Evolutionary conservation across 148 eudicot species (phyloP).

Genomic region (Fagopyrum esculentum): DNA sequence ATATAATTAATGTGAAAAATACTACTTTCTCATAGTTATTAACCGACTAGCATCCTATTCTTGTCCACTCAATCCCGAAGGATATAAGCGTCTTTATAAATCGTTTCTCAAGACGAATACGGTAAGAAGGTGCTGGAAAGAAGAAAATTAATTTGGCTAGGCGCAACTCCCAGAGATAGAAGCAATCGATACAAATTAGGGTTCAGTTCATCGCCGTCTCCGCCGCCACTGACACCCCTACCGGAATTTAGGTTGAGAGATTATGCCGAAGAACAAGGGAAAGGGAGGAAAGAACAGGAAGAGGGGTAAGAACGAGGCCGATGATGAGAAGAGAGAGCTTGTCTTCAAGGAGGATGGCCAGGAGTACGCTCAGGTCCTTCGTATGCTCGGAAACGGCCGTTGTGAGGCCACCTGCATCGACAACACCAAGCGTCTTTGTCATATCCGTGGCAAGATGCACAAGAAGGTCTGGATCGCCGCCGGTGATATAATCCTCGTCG

Average conservation of each 20-base stretch:
- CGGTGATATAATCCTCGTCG: constrained; percentile 78
- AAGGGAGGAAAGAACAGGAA: constrained; percentile 49
- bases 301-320: constrained; percentile 14
- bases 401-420: constrained; percentile 81
- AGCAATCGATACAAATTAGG: neutral
- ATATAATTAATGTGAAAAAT: too few species aligned
- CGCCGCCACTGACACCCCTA: neutral
- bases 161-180: neutral
- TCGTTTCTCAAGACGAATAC: neutral
- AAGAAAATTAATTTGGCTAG: neutral
- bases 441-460: constrained; percentile 95
- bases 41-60: too few species aligned
- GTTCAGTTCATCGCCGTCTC: neutral
- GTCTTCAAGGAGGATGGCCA: constrained; percentile 84
- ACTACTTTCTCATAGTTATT: too few species aligned
- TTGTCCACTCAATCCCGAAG: neutral
- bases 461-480: constrained; percentile 97
- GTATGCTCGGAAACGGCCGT: constrained; percentile 80
- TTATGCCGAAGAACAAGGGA: constrained; percentile 95
- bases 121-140: neutral
- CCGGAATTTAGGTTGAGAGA: neutral
- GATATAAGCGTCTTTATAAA: neutral
- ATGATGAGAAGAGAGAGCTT: constrained; percentile 57
- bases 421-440: constrained; percentile 62
- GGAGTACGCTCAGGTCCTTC: constrained; percentile 71